Percentiles rank a stretch among this genome's conserved stretches.
Conservation (phyloP, 345 rosid species). For the Turnera subulata region DNA sequence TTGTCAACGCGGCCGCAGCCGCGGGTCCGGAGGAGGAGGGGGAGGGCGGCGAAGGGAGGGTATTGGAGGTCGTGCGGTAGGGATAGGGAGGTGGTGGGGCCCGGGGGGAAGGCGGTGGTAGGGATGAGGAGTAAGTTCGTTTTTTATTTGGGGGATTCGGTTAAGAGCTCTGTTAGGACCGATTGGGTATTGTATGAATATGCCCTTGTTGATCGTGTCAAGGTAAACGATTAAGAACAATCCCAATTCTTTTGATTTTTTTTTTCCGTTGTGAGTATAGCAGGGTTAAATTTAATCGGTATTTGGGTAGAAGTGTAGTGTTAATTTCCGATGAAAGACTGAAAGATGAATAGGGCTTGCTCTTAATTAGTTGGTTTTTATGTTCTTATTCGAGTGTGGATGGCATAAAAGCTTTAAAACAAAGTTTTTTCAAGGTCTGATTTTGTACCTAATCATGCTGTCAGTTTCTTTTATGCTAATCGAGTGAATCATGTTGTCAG, state of each 20-base stretch:
- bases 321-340: no score
- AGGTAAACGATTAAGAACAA: slow-evolving; percentile 30
- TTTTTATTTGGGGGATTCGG: slow-evolving; percentile 33
- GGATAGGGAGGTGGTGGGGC: slow-evolving; percentile 28
- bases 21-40: neutral
- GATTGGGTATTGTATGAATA: slow-evolving; percentile 50
- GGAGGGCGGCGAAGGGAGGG: slow-evolving; percentile 37
- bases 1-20: slow-evolving; percentile 14
- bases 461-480: no score
- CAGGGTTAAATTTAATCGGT: no score
- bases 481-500: no score
- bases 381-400: no score
- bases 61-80: slow-evolving; percentile 40
- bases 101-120: slow-evolving; percentile 21
- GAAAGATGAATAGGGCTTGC: no score
- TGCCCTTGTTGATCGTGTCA: slow-evolving; percentile 27
- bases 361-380: no score
- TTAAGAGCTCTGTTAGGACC: slow-evolving; percentile 28
- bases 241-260: neutral
- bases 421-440: no score
- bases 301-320: no score
- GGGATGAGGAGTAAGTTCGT: slow-evolving; percentile 39
- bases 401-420: no score
- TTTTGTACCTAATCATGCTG: no score
- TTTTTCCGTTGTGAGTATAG: neutral